Conservation (phyloP, 345 rosid genomes). For the Rubroshorea leprosula region DNA sequence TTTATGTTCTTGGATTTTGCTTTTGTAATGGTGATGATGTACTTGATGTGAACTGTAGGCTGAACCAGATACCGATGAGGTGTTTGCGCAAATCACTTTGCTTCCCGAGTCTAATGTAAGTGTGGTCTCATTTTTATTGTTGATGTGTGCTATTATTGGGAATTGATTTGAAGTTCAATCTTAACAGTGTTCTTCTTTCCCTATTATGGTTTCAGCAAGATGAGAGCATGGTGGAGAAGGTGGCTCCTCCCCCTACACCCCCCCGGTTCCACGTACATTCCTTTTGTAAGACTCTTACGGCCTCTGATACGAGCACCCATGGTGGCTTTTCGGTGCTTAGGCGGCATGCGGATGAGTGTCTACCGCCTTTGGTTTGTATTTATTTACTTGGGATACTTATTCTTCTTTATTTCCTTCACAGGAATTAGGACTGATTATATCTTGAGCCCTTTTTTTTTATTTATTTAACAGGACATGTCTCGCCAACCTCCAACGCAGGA, state of each 20-base stretch:
- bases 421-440: background rate
- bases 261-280: slow-evolving; percentile 66
- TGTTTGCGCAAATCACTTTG: slow-evolving; percentile 75
- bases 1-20: background rate
- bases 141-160: background rate
- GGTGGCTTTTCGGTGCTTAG: slow-evolving; percentile 85
- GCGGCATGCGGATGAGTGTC: slow-evolving; percentile 83
- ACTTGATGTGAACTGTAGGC: slow-evolving; percentile 38
- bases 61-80: slow-evolving; percentile 82
- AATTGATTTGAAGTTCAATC: background rate
- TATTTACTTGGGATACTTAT: background rate
- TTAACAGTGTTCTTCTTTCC: background rate
- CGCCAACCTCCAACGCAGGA: slow-evolving; percentile 82
- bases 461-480: slow-evolving; percentile 62
- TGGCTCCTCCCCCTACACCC: slow-evolving; percentile 43
- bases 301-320: slow-evolving; percentile 87
- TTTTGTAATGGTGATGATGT: background rate
- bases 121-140: background rate
- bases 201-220: slow-evolving; percentile 45
- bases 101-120: slow-evolving; percentile 53
- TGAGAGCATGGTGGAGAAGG: slow-evolving; percentile 46
- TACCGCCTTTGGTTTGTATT: slow-evolving; percentile 71
- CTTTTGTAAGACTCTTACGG: slow-evolving; percentile 79
- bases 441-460: background rate
- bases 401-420: background rate